Conservation (phyloP, 352 stramenopile species). For the Pythium phragmiticola region DNA sequence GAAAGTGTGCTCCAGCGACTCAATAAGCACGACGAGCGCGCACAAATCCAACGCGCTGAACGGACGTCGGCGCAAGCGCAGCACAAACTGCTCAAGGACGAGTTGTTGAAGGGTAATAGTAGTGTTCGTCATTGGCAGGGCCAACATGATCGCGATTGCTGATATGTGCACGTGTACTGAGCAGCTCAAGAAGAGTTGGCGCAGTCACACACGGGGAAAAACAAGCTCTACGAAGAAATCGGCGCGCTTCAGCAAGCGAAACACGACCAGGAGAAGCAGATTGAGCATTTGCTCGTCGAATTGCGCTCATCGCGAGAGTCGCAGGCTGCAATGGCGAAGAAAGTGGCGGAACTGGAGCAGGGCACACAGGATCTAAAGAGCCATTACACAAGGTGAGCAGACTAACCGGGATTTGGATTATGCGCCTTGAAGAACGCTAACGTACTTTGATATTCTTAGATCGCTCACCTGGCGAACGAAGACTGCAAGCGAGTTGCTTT, state of each 20-base stretch:
- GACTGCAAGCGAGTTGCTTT: slow-evolving; percentile 46
- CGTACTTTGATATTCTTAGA: slow-evolving; percentile 22
- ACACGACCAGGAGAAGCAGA: slow-evolving; percentile 39
- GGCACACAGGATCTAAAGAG: slow-evolving; percentile 44
- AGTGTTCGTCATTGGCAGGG: too few relatives aligned
- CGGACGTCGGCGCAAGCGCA: slow-evolving; percentile 41
- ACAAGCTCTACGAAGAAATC: slow-evolving; percentile 57
- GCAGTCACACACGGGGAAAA: slow-evolving; percentile 39
- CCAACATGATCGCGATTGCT: background rate
- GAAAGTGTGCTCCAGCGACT: slow-evolving; percentile 59
- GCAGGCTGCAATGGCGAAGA: slow-evolving; percentile 43
- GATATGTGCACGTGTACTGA: background rate
- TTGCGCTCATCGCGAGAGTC: slow-evolving; percentile 46
- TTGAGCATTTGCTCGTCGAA: slow-evolving; percentile 45
- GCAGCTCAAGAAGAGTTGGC: slow-evolving; percentile 61
- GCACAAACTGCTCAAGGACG: slow-evolving; percentile 55
- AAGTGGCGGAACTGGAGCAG: slow-evolving; percentile 41
- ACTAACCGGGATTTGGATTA: too few relatives aligned
- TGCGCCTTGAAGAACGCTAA: background rate
- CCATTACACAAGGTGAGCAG: slow-evolving; percentile 49
- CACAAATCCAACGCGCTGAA: slow-evolving; percentile 45
- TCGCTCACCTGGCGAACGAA: slow-evolving; percentile 60
- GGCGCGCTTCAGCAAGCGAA: slow-evolving; percentile 54
- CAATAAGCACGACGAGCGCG: slow-evolving; percentile 45
- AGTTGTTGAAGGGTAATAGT: slow-evolving; percentile 44